Evolutionary conservation across 1,284 basidiomycete genomes (phyloP).

Genomic region (Apiotrichum gracile): DNA sequence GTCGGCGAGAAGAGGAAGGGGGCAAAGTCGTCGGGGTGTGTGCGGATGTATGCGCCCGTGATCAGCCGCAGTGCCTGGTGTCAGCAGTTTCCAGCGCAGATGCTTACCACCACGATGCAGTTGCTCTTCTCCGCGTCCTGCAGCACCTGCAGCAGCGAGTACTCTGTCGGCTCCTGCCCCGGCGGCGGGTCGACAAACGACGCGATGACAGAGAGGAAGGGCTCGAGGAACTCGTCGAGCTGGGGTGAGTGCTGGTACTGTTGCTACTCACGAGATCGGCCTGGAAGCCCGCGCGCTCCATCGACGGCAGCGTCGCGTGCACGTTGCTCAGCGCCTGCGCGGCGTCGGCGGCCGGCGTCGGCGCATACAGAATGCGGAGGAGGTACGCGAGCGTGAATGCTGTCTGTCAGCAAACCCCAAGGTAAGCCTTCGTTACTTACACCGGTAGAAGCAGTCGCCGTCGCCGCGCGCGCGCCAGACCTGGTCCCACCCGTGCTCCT

Average conservation of each 20-base stretch:
- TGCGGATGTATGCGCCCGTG: constrained; percentile 73
- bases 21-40: constrained; percentile 58
- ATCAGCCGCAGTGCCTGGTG: constrained; percentile 59
- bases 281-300: constrained; percentile 63
- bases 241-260: constrained; percentile 8
- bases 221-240: constrained; percentile 42
- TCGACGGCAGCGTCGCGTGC: constrained; percentile 52
- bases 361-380: constrained; percentile 54
- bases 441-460: constrained; percentile 74
- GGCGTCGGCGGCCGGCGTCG: constrained; percentile 52
- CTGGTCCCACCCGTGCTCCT: constrained; percentile 54
- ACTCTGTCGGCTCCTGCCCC: constrained; percentile 45
- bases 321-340: constrained; percentile 55
- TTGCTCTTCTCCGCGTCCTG: constrained; percentile 43
- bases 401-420: constrained; percentile 24
- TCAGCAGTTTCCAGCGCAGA: not conserved
- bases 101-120: constrained; percentile 39
- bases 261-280: constrained; percentile 53
- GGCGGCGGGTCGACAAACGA: constrained; percentile 27
- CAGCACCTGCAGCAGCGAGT: constrained; percentile 33
- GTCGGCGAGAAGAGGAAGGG: constrained; percentile 72
- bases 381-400: constrained; percentile 66
- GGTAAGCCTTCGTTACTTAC: constrained; percentile 46
- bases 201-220: constrained; percentile 29
- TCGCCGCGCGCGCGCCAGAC: constrained; percentile 64